These are phyloP conservation scores for Boletellus emodensis DNA, from an alignment of 768 basidiomycete genomes.

Conservation along the genomic window DNA sequence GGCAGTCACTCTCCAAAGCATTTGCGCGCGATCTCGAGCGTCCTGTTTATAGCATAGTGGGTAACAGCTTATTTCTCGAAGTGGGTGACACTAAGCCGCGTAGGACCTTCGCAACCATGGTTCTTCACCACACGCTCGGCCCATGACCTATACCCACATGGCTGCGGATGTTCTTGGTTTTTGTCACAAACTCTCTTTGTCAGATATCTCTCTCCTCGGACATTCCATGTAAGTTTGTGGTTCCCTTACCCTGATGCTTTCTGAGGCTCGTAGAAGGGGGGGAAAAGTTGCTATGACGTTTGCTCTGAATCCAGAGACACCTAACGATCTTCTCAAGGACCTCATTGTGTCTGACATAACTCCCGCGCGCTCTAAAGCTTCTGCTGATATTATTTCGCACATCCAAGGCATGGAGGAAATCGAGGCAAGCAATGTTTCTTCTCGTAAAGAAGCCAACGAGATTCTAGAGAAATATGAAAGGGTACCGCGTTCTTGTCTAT, in stretches of 20 bases:
- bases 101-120: slow-evolving; percentile 93
- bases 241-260: background rate
- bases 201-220: slow-evolving; percentile 70
- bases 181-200: slow-evolving; percentile 48
- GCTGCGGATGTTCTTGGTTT: slow-evolving; percentile 74
- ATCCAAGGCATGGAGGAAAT: slow-evolving; percentile 71
- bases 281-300: slow-evolving; percentile 79
- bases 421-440: slow-evolving; percentile 52
- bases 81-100: background rate
- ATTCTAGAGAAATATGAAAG: slow-evolving; percentile 60
- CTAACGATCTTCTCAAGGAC: slow-evolving; percentile 41
- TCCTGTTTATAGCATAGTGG: slow-evolving; percentile 71
- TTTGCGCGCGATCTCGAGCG: slow-evolving; percentile 61
- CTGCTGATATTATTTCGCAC: slow-evolving; percentile 62
- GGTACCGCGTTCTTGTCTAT: slow-evolving; percentile 33
- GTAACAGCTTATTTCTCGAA: slow-evolving; percentile 9
- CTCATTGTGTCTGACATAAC: slow-evolving; percentile 82
- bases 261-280: slow-evolving; percentile 52
- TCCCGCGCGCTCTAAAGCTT: slow-evolving; percentile 57
- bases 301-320: slow-evolving; percentile 46
- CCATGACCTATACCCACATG: slow-evolving; percentile 78
- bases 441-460: slow-evolving; percentile 65
- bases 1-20: slow-evolving; percentile 75
- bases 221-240: slow-evolving; percentile 75
- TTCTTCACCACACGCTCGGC: slow-evolving; percentile 65